phyloP scores from a whole-genome alignment of 192 early-diverging fungal species.

The Haplosporangium gracile region DNA sequence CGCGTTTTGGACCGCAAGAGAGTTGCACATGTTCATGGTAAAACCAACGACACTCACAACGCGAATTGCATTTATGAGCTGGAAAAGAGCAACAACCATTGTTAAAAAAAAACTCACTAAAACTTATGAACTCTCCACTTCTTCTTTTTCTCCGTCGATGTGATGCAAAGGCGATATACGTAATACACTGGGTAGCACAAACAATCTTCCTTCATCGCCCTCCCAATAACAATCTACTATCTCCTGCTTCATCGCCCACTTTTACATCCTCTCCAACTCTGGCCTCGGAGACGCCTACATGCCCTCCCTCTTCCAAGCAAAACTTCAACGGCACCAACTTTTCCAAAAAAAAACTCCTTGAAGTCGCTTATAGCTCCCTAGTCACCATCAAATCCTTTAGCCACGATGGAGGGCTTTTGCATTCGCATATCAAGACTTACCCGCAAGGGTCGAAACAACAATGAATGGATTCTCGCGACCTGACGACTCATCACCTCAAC shows the following conservation, averaged over 20 bases:
- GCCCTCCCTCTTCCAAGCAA: conserved; percentile 93
- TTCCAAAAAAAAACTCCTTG: conserved; percentile 82
- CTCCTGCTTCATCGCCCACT: conserved; percentile 85
- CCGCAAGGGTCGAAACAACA: conserved; percentile 89
- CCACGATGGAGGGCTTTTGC: conserved; percentile 86
- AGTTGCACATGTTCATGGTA: conserved; percentile 71
- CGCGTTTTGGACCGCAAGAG: conserved; percentile 85
- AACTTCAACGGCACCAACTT: conserved; percentile 81
- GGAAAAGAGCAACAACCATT: neutral
- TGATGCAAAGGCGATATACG: neutral
- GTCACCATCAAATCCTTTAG: conserved; percentile 84
- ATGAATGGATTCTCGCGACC: conserved; percentile 70
- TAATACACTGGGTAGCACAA: conserved; percentile 55
- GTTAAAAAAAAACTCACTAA: no score
- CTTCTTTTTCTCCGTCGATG: neutral
- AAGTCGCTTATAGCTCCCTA: conserved; percentile 88
- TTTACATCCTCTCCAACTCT: conserved; percentile 78
- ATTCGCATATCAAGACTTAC: conserved; percentile 90
- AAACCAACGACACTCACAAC: neutral
- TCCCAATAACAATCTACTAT: conserved; percentile 87
- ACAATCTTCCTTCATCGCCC: conserved; percentile 81
- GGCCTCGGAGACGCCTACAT: conserved; percentile 91
- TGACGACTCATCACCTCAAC: conserved; percentile 21
- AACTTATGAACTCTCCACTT: no score
- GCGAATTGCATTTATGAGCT: neutral